Evolutionary conservation across 805 yeast species (phyloP).

Genomic region (Yarrowia divulgata): DNA sequence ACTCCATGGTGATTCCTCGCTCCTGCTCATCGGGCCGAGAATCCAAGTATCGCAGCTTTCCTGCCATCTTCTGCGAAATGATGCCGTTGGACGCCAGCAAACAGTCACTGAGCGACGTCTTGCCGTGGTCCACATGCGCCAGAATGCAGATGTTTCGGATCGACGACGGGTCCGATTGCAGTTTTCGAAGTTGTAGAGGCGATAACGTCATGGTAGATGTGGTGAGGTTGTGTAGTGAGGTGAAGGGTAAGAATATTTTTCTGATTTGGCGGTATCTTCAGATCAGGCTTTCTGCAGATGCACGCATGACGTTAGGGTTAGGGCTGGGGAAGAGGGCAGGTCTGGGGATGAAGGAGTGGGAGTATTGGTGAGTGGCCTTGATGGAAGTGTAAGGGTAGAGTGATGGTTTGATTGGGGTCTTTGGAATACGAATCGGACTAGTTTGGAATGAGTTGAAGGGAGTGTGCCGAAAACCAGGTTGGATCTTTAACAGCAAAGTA

Average conservation of each 20-base stretch:
- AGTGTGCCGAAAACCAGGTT: too few species aligned
- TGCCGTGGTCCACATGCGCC: constrained; percentile 99
- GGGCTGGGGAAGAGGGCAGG: neutral
- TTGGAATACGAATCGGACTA: too few species aligned
- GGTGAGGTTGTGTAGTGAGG: neutral
- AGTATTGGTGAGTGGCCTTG: too few species aligned
- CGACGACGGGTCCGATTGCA: constrained; percentile 72
- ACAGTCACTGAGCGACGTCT: constrained; percentile 92
- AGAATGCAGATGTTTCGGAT: constrained; percentile 91
- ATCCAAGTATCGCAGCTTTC: constrained; percentile 90
- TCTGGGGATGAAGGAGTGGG: neutral
- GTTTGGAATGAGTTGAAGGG: too few species aligned
- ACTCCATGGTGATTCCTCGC: constrained; percentile 97
- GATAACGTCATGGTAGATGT: constrained; percentile 55
- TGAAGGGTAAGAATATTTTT: neutral
- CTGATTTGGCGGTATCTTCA: neutral
- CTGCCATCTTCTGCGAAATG: constrained; percentile 93
- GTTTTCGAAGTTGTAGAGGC: constrained; percentile 64
- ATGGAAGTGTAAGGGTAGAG: too few species aligned
- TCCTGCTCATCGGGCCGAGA: constrained; percentile 95
- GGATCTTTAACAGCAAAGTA: too few species aligned
- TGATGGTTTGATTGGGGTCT: too few species aligned
- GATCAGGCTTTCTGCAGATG: constrained; percentile 20
- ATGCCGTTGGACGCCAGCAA: constrained; percentile 94
- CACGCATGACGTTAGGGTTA: constrained; percentile 32